Base-by-base conservation (phyloP, 2,329 filamentous ascomycete genomes). In the Calonectria crousiana region DNA sequence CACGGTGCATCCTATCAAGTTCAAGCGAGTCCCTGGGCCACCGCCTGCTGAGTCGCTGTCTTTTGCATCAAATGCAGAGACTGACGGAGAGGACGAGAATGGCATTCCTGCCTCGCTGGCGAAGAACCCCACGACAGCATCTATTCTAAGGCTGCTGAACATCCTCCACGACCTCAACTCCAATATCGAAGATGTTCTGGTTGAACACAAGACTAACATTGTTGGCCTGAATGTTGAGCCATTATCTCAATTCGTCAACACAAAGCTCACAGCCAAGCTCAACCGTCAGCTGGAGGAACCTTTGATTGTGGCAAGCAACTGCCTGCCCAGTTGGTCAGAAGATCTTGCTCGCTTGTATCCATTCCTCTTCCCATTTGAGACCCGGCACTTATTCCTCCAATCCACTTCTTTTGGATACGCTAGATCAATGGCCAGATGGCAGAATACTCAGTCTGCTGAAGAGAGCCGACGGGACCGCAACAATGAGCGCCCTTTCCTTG, bases 341-440 rank as follows among this genome's bases (percentile, higher is more conserved):
- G 97, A 99, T 82, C 87, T 99, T 67, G 95, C 97, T 13, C 93
- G 97, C 41, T 89, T 97, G 1, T 99, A 98, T 83, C 96, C 97
- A 0, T 99, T 99, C 89, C 87, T 99, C 16, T 99, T 99, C 84
- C 97, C 97, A 3, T 99, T 99, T 81, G 97, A 99, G 87, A 98
- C 97, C 1, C 93, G 97, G 16, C 96, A 99, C 84, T 88, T 99
- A 47, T 99, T 99, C 89, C 87, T 99, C 41, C 97, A 98, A 85
- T 99, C 96, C 2, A 99, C 97, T 0, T 98, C 97, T 0, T 99
- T 99, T 82, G 97, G 97, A 28, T 99, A 99, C 87, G 96, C 96
- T 52, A 92, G 97, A 76, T 98, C 97, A 23, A 98, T 99, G 97
- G 94, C 94, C 74, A 92, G 96, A 83, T 99, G 97, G 97, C 97